These are phyloP conservation scores for Bisporella sp. DNA, from an alignment of 2,329 filamentous ascomycete genomes.

Conservation along the genomic window DNA sequence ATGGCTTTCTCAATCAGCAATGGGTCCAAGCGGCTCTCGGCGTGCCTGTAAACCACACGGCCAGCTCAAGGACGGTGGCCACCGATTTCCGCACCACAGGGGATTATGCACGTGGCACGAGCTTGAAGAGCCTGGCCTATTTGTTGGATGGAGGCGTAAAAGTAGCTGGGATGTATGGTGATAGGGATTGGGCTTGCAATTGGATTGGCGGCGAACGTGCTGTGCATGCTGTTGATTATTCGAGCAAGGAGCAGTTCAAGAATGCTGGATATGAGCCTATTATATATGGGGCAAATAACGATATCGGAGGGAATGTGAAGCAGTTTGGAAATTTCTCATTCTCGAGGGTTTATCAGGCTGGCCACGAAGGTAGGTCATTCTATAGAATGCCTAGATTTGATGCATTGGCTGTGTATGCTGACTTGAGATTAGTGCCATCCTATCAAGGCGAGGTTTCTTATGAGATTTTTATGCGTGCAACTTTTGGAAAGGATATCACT, in stretches of 20 bases:
- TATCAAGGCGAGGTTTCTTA: conserved; percentile 45
- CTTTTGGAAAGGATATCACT: conserved; percentile 42
- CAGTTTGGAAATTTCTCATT: conserved; percentile 68
- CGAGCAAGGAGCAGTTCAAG: not conserved
- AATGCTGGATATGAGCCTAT: conserved; percentile 63
- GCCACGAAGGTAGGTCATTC: not conserved
- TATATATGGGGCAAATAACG: conserved; percentile 52
- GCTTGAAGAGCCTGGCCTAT: conserved; percentile 47
- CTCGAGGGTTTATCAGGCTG: conserved; percentile 26
- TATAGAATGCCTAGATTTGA: not conserved
- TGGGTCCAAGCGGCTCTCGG: conserved; percentile 48
- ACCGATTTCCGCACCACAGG: conserved; percentile 38
- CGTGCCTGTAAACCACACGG: conserved; percentile 49
- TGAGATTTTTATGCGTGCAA: conserved; percentile 42
- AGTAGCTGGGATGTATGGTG: conserved; percentile 61
- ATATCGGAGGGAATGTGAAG: conserved; percentile 58
- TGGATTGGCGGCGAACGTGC: conserved; percentile 29
- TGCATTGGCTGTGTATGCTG: not conserved
- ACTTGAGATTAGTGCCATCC: conserved; percentile 29
- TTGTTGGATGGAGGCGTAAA: conserved; percentile 54
- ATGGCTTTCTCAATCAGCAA: not conserved
- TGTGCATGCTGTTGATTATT: not conserved
- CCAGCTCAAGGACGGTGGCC: conserved; percentile 35
- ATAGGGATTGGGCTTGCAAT: conserved; percentile 53
- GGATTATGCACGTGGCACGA: conserved; percentile 55